phyloP scores from a whole-genome alignment of 441 rosid species.

The Erodium chrysanthum region DNA sequence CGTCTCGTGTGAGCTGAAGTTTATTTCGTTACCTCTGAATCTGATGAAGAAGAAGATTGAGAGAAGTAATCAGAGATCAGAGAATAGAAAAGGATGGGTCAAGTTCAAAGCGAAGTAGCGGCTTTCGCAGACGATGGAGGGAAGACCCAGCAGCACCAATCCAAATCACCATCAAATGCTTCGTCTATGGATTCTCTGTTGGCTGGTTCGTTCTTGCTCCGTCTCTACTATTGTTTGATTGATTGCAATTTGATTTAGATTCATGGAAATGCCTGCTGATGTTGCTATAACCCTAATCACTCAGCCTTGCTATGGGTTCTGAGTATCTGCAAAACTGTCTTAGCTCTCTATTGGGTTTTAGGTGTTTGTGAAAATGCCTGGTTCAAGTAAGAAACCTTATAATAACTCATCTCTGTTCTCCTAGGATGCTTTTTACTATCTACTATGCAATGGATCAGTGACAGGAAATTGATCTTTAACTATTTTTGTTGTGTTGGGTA shows the following conservation, averaged over 20 bases:
- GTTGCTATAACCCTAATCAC: not conserved
- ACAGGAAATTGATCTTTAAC: not conserved
- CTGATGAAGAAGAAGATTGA: too few relatives aligned
- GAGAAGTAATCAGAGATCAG: not conserved
- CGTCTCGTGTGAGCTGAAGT: too few relatives aligned
- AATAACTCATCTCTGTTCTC: not conserved
- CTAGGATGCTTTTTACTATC: not conserved
- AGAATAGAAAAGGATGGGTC: constrained; percentile 42
- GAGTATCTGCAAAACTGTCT: not conserved
- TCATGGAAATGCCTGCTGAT: not conserved
- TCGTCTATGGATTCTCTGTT: constrained; percentile 48
- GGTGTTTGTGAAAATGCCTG: constrained; percentile 21
- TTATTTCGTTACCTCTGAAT: too few relatives aligned
- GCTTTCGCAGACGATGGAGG: constrained; percentile 10
- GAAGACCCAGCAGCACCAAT: constrained; percentile 15
- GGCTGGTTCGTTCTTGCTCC: constrained; percentile 33
- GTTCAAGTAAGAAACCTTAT: not conserved
- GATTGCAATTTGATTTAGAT: not conserved
- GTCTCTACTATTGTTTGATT: not conserved
- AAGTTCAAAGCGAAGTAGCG: constrained; percentile 40
- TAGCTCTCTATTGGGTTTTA: not conserved
- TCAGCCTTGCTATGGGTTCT: not conserved
- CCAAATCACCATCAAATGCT: constrained; percentile 13
- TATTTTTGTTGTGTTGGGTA: not conserved
- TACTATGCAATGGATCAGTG: not conserved